Evolutionary conservation across 768 basidiomycete genomes (phyloP), one percentile per base, ranked within the genome.

Genomic region (Mycena haematopus): DNA sequence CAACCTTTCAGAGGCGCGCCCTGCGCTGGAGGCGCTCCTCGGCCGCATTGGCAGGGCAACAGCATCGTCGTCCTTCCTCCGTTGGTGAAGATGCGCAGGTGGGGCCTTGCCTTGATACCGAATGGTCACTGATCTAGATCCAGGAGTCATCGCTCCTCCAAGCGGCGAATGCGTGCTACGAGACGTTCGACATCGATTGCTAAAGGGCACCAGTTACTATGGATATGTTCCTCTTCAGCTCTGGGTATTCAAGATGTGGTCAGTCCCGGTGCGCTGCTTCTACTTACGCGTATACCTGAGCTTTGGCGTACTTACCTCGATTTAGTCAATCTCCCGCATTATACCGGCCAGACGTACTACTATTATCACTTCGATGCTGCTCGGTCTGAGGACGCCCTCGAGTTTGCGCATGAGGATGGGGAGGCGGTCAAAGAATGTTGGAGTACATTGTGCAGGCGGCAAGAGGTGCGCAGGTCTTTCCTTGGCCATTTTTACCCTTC

Each of bases 401-500:
- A 99, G 77, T 99, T 99, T 71, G 96, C 96, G 1, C 95, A 96
- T 66, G 97, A 99, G 73, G 96, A 99, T 70, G 95, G 95, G 22
- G 88, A 92, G 69, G 92, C 96, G 6, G 74, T 99, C 58, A 92
- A 6, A 93, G 99, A 70, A 96, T 95, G 84, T 79, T 99, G 66
- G 97, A 99, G 75, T 95, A 93, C 22, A 93, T 99, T 74, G 94
- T 99, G 27, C 94, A 97, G 69, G 95, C 96, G n/a, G 94, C 97
- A 1, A 84, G 94, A 80, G 95, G 93, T 93, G 62, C 25, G 75
- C 69, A 4, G 25, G n/a, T n/a, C n/a, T n/a, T n/a, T 2, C 8
- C 13, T 33, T 47, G 21, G 29, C 51, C n/a, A 19, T 35, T 51
- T 15, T 56, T 60, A 60, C 56, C 56, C 8, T 50, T 46, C 5